A percentile compares a stretch with the other conserved stretches of the same genome.
Evolutionary conservation across 257 asterid genomes (phyloP).

Genomic region (Primulina tabacum): DNA sequence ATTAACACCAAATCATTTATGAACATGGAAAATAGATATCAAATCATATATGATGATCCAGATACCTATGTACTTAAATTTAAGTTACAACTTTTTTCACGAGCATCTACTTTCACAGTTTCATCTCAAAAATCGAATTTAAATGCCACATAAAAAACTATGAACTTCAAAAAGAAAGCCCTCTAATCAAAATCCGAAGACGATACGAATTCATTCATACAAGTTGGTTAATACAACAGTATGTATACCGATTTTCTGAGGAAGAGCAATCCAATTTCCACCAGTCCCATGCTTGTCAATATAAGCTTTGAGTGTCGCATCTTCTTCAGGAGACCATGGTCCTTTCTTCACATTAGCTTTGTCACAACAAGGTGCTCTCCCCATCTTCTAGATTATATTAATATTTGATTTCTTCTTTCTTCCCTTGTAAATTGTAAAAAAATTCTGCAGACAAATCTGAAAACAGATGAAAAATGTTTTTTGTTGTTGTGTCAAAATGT

Average conservation of each 20-base stretch:
- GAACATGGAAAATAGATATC: too few relatives aligned
- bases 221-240: too few relatives aligned
- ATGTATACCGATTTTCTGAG: constrained; percentile 78
- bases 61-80: too few relatives aligned
- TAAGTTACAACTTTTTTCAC: too few relatives aligned
- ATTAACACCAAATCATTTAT: neutral
- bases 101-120: too few relatives aligned
- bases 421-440: neutral
- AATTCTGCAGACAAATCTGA: neutral
- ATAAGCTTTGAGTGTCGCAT: constrained; percentile 77
- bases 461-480: constrained; percentile 20
- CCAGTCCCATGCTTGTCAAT: constrained; percentile 79
- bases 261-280: constrained; percentile 98
- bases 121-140: too few relatives aligned
- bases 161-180: too few relatives aligned
- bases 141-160: too few relatives aligned
- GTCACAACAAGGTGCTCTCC: constrained; percentile 98
- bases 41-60: too few relatives aligned
- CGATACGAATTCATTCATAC: neutral
- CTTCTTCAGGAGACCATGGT: constrained; percentile 99
- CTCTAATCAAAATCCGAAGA: too few relatives aligned
- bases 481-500: constrained; percentile 35
- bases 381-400: constrained; percentile 41
- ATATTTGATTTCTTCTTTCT: neutral
- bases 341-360: constrained; percentile 90